Evolutionary conservation across 225 moss, liverwort and hornwort species (phyloP).

Genomic region (Lunularia cruciata): DNA sequence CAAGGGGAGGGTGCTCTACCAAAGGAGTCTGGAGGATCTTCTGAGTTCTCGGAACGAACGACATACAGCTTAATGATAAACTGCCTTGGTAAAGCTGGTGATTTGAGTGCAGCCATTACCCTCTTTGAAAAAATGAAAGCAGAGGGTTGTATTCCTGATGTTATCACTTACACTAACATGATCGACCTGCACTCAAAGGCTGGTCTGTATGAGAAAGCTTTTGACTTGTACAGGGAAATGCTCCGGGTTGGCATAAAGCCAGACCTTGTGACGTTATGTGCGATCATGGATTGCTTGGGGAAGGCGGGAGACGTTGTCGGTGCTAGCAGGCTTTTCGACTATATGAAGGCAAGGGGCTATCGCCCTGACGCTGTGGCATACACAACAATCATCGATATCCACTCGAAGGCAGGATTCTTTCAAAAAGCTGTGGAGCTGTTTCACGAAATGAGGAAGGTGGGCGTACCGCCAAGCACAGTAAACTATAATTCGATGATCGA

Average conservation of each 20-base stretch:
- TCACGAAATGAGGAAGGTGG: conserved; percentile 31
- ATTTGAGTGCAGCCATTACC: conserved; percentile 22
- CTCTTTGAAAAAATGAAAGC: conserved; percentile 40
- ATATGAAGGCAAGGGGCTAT: conserved; percentile 36
- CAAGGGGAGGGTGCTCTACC: conserved; percentile 28
- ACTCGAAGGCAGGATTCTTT: conserved; percentile 34
- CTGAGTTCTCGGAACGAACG: no score
- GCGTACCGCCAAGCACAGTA: conserved; percentile 26
- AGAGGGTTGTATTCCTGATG: conserved; percentile 37
- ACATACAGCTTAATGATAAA: conserved; percentile 38
- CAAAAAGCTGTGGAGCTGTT: conserved; percentile 32
- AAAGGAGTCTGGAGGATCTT: no score
- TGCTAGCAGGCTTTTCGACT: conserved; percentile 33
- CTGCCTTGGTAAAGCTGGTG: conserved; percentile 38
- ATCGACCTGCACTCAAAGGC: conserved; percentile 36
- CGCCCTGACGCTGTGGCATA: conserved; percentile 35
- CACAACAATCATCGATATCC: conserved; percentile 35
- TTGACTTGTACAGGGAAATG: conserved; percentile 38
- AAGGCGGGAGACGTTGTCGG: conserved; percentile 42
- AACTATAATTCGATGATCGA: conserved; percentile 40
- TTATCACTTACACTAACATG: conserved; percentile 35
- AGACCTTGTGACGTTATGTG: conserved; percentile 43
- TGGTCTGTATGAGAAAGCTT: conserved; percentile 33
- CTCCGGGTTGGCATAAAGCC: conserved; percentile 30
- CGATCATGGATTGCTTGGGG: conserved; percentile 41